Evolutionary conservation across 495 filamentous ascomycete genomes (phyloP).

Genomic region (Amniculicola lignicola): DNA sequence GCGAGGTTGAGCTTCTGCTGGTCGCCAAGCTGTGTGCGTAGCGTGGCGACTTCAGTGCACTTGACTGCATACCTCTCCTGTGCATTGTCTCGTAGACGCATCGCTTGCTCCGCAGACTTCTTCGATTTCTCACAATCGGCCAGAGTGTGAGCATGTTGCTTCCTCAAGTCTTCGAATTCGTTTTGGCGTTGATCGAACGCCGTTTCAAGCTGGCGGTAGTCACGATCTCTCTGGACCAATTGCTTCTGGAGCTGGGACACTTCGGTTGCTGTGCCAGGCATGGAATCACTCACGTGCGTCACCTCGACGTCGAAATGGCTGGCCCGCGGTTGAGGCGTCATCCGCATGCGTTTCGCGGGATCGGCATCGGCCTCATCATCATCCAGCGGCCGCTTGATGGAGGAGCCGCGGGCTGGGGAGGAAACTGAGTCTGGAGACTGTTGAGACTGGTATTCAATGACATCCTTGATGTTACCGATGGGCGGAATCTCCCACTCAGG

Average conservation of each 20-base stretch:
- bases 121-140: not conserved
- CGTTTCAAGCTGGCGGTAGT: not conserved
- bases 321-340: slow-evolving; percentile 18
- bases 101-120: not conserved
- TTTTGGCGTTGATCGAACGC: slow-evolving; percentile 4
- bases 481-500: slow-evolving; percentile 21
- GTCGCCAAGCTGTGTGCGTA: not conserved
- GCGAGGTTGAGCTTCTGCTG: not conserved
- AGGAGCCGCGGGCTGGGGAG: not conserved
- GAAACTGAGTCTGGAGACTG: slow-evolving; percentile 3
- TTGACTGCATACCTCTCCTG: slow-evolving; percentile 9
- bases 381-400: slow-evolving; percentile 14
- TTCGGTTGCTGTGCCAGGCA: slow-evolving; percentile 18
- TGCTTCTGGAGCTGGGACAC: slow-evolving; percentile 6
- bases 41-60: not conserved
- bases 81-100: not conserved
- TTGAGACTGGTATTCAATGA: slow-evolving; percentile 16
- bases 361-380: slow-evolving; percentile 11
- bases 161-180: slow-evolving; percentile 3
- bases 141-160: not conserved
- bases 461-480: slow-evolving; percentile 27
- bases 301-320: not conserved
- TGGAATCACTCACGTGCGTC: slow-evolving; percentile 26
- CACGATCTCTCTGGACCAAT: not conserved
- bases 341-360: slow-evolving; percentile 23